Evolutionary conservation across 177 flowering plant genomes (phyloP), one percentile per base, ranked within the genome.

Genomic region (Telopea speciosissima): DNA sequence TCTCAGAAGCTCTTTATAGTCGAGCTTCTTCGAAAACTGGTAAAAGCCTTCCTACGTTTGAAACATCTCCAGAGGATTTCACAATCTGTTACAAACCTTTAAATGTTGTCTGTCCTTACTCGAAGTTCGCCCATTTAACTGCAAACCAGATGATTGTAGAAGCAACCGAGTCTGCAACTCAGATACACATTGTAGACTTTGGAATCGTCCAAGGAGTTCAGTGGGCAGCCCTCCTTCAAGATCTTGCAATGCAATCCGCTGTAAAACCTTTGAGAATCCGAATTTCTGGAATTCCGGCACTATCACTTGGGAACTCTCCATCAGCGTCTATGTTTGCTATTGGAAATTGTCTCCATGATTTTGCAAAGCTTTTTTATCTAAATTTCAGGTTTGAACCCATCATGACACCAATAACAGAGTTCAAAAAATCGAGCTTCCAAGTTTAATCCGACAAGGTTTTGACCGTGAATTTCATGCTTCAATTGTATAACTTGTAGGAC

Each of bases 71-170:
- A 0, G 96, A 90, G 63, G 96, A 95, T 63, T 79, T 81, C 73
- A 84, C 84, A 0, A 78, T 91, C n/a, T 80, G 86, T 7, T 92
- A 91, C 81, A 90, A 90, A 56, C 88, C 92, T 16, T 70, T 95
- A 26, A 87, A 95, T 78, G 98, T 93, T 24, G 97, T 96, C 3
- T 89, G 97, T 70, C 99, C 99, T 0, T 92, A 88, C 62, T 88
- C 89, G 0, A 92, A 89, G 62, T 94, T 94, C 70, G 88, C 97
- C 24, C 97, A 92, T 68, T 79, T 94, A 69, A 92, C 99, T 3
- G 99, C 97, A 1, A 94, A 92, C 73, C 97, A 94, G 67, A 97
- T 97, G 0, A 94, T 94, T 6, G 90, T 94, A 0, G 99, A 94
- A 78, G 95, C 93, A 0, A 92, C 92, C 0, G 89, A 85, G 67